Conservation (phyloP, 2,329 filamentous ascomycete species). For the Lachnellula subtilissima region DNA sequence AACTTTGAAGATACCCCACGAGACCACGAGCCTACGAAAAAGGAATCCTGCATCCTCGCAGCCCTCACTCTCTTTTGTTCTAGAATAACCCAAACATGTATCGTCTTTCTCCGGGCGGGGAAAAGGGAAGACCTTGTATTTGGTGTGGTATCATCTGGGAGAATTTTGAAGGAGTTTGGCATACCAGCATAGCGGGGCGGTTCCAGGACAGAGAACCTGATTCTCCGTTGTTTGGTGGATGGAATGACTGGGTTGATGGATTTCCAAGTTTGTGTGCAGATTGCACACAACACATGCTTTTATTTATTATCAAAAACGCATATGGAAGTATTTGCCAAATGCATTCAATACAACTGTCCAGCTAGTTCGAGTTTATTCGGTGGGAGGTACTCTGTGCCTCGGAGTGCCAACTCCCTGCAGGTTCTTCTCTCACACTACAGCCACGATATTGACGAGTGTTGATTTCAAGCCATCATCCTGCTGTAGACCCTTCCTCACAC, state of each 20-base stretch:
- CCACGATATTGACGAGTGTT: too few relatives aligned
- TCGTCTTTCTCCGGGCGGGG: slow-evolving; percentile 8
- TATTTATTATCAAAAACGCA: neutral
- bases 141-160: slow-evolving; percentile 12
- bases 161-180: slow-evolving; percentile 23
- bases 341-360: too few relatives aligned
- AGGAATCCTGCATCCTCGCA: neutral
- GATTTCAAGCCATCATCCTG: too few relatives aligned
- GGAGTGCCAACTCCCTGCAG: too few relatives aligned
- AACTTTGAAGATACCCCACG: slow-evolving; percentile 19
- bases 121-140: slow-evolving; percentile 5
- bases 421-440: too few relatives aligned
- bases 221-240: neutral
- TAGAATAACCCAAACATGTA: slow-evolving; percentile 18
- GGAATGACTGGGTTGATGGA: neutral
- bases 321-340: neutral
- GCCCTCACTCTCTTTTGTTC: slow-evolving; percentile 17
- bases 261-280: slow-evolving; percentile 1
- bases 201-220: neutral
- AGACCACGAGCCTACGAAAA: neutral
- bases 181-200: slow-evolving; percentile 27
- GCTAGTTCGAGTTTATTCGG: neutral
- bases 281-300: neutral
- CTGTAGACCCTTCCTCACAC: too few relatives aligned
- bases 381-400: too few relatives aligned